Conservation (phyloP, 306 rosid species). For the Vigna hirtella region DNA sequence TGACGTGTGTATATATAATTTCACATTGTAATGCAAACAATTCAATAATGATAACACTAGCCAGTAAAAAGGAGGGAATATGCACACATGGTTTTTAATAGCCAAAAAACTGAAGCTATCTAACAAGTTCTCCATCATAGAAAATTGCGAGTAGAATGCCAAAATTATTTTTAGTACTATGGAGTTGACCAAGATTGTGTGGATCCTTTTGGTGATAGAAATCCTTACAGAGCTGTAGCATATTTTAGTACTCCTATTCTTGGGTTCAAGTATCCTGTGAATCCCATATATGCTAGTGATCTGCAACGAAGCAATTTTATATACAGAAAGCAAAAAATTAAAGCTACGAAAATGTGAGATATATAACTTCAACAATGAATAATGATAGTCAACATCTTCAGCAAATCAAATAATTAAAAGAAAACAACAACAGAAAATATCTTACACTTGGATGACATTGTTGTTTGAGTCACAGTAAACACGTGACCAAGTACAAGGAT, state of each 20-base stretch:
- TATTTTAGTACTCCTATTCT: slow-evolving; percentile 70
- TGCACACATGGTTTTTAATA: slow-evolving; percentile 21
- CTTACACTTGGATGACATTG: slow-evolving; percentile 81
- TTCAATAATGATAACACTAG: slow-evolving; percentile 25
- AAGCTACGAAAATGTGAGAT: slow-evolving; percentile 32
- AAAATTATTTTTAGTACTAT: background rate
- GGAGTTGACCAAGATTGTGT: slow-evolving; percentile 12
- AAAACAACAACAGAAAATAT: slow-evolving; percentile 39
- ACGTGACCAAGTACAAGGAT: slow-evolving; percentile 96
- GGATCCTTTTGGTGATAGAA: slow-evolving; percentile 23
- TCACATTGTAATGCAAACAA: slow-evolving; percentile 23
- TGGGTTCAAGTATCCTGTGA: slow-evolving; percentile 80
- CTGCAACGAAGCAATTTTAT: slow-evolving; percentile 58
- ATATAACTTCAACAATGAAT: background rate
- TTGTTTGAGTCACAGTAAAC: slow-evolving; percentile 64
- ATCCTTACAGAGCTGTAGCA: slow-evolving; percentile 81
- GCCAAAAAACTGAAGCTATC: slow-evolving; percentile 20
- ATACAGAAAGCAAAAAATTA: slow-evolving; percentile 19
- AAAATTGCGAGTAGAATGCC: background rate
- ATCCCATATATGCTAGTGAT: slow-evolving; percentile 83
- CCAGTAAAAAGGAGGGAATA: slow-evolving; percentile 3
- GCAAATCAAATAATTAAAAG: slow-evolving; percentile 35
- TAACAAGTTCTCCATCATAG: background rate
- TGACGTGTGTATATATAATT: background rate
- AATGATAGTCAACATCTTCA: slow-evolving; percentile 26